A percentile compares a stretch with the other conserved stretches of the same genome.
Conservation (phyloP, 345 rosid genomes). For the Populus ilicifolia region DNA sequence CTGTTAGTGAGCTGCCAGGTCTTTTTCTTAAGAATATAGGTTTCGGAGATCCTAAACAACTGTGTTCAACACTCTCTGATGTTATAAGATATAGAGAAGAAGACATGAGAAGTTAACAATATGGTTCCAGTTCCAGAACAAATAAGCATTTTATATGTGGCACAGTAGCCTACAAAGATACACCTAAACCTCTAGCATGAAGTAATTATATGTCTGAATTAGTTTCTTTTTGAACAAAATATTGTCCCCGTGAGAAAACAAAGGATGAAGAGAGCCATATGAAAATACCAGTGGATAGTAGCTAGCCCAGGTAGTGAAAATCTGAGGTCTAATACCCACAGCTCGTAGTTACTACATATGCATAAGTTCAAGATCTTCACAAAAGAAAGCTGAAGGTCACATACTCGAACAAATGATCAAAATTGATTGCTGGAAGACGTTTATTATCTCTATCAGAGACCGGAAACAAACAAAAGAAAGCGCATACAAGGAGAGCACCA, state of each 20-base stretch:
- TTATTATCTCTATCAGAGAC: slow-evolving; percentile 48
- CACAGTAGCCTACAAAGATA: not conserved
- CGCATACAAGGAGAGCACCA: slow-evolving; percentile 75
- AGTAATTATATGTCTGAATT: not conserved
- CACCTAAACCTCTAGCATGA: not conserved
- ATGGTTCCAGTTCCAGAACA: not conserved
- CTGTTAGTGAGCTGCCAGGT: not conserved
- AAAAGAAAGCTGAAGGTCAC: slow-evolving; percentile 42
- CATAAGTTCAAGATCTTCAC: slow-evolving; percentile 2
- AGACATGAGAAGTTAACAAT: not conserved
- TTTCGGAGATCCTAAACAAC: not conserved
- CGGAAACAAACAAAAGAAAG: slow-evolving; percentile 86
- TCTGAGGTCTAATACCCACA: not conserved
- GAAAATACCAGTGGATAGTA: not conserved
- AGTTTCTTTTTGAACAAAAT: not conserved
- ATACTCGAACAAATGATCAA: slow-evolving; percentile 77
- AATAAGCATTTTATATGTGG: not conserved
- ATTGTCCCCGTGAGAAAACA: not conserved
- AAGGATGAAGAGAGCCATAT: not conserved
- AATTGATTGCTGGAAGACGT: slow-evolving; percentile 73
- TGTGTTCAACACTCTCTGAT: not conserved
- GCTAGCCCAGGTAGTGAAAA: not conserved
- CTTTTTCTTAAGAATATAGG: not conserved
- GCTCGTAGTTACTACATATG: not conserved
- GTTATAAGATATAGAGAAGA: not conserved